Conservation (phyloP, 352 stramenopile species). For the Phytophthora aleatoria region DNA sequence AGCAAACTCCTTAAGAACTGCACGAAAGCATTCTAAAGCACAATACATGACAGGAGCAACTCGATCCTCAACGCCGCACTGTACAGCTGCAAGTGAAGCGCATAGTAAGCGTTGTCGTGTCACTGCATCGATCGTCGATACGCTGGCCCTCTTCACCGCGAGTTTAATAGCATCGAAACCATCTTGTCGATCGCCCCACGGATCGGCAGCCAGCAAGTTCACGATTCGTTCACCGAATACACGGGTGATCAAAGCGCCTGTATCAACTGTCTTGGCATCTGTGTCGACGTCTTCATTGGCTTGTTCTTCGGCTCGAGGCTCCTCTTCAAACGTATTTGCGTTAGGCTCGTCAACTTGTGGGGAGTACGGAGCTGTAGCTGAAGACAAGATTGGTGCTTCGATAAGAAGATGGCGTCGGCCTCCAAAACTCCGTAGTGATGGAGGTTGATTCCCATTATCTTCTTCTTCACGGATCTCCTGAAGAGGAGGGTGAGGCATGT, state of each 20-base stretch:
- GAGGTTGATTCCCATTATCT: not conserved
- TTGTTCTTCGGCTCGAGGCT: conserved; percentile 5
- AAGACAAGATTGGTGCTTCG: conserved; percentile 71
- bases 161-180: conserved; percentile 75
- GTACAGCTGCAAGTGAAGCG: conserved; percentile 64
- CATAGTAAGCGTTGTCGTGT: conserved; percentile 67
- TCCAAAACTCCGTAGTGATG: conserved; percentile 4
- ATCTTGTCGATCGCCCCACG: conserved; percentile 82
- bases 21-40: conserved; percentile 69
- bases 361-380: conserved; percentile 28
- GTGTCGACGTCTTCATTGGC: conserved; percentile 9
- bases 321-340: conserved; percentile 4
- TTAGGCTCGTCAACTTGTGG: conserved; percentile 8
- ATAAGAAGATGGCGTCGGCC: conserved; percentile 5
- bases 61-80: conserved; percentile 76
- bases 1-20: conserved; percentile 70
- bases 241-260: conserved; percentile 66
- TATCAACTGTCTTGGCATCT: conserved; percentile 48
- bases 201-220: conserved; percentile 64
- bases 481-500: conserved; percentile 31
- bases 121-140: conserved; percentile 31
- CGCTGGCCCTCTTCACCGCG: conserved; percentile 68
- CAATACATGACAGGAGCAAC: conserved; percentile 87
- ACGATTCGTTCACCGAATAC: conserved; percentile 77
- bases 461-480: conserved; percentile 55